A percentile compares a stretch with the other conserved stretches of the same genome.
phyloP scores from a whole-genome alignment of 2,329 filamentous ascomycete genomes.

The Claviceps maximensis region DNA sequence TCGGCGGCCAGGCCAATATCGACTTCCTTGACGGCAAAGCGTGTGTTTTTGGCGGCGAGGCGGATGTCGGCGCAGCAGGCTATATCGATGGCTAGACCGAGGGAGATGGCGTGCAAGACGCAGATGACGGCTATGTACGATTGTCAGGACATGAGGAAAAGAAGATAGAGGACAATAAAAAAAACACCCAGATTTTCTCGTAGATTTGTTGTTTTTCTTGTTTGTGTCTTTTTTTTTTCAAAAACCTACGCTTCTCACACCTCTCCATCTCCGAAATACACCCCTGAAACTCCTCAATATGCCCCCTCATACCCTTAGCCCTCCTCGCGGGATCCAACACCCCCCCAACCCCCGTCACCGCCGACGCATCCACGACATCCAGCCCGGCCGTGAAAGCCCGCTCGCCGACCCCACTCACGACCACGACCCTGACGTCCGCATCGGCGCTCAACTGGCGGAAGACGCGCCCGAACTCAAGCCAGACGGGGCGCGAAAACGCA shows the following conservation, averaged over 20 bases:
- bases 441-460: conserved; percentile 62
- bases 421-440: conserved; percentile 58
- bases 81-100: conserved; percentile 68
- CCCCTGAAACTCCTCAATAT: conserved; percentile 69
- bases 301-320: conserved; percentile 47
- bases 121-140: conserved; percentile 57
- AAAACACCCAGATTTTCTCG: too few species aligned
- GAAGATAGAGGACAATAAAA: too few species aligned
- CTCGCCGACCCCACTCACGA: conserved; percentile 71
- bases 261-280: conserved; percentile 64
- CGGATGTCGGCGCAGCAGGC: conserved; percentile 58
- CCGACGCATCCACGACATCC: conserved; percentile 39
- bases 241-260: conserved; percentile 64
- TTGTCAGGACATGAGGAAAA: neutral
- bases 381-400: conserved; percentile 77
- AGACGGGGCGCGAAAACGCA: conserved; percentile 74
- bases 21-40: conserved; percentile 66
- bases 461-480: conserved; percentile 62
- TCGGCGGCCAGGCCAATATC: conserved; percentile 73
- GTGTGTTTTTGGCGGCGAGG: conserved; percentile 44
- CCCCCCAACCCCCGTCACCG: conserved; percentile 8
- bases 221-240: too few species aligned
- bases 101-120: conserved; percentile 64
- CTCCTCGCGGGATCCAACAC: conserved; percentile 52
- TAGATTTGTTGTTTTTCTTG: too few species aligned